Conservation (phyloP, 768 basidiomycete species). For the Leccinum pellstonianum region DNA sequence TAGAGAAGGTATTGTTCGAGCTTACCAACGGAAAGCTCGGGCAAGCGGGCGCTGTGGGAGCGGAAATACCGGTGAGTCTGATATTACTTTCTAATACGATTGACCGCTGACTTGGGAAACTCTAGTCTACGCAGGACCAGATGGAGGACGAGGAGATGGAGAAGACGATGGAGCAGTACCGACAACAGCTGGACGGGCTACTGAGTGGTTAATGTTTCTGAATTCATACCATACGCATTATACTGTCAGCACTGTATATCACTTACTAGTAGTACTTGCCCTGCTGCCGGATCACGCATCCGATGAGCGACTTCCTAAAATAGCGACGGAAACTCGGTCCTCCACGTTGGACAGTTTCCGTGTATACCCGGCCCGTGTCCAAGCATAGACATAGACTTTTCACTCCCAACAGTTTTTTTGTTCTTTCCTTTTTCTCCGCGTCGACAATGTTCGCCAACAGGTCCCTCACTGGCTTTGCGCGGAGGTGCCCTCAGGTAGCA, state of each 20-base stretch:
- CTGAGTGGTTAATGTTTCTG: constrained; percentile 46
- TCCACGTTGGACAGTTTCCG: constrained; percentile 24
- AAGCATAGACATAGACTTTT: constrained; percentile 8
- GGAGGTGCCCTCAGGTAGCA: constrained; percentile 50
- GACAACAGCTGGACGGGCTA: constrained; percentile 84
- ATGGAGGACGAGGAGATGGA: constrained; percentile 81
- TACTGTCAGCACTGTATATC: not conserved
- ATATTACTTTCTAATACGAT: not conserved
- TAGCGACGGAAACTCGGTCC: not conserved
- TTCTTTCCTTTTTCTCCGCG: constrained; percentile 19
- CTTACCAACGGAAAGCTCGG: constrained; percentile 96
- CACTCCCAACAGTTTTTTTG: constrained; percentile 15
- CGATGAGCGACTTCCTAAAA: constrained; percentile 8
- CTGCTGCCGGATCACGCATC: not conserved
- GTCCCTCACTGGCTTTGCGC: constrained; percentile 55
- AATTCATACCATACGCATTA: constrained; percentile 17
- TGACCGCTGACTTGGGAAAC: constrained; percentile 9
- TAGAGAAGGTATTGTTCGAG: constrained; percentile 94
- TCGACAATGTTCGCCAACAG: constrained; percentile 58
- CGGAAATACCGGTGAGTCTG: constrained; percentile 70
- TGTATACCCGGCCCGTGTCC: constrained; percentile 20
- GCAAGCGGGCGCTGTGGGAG: constrained; percentile 69
- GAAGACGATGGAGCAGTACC: constrained; percentile 86
- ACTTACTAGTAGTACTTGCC: no score
- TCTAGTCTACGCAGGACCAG: constrained; percentile 57